Base-by-base conservation (phyloP, 1,284 basidiomycete species). In the Malassezia furfur region DNA sequence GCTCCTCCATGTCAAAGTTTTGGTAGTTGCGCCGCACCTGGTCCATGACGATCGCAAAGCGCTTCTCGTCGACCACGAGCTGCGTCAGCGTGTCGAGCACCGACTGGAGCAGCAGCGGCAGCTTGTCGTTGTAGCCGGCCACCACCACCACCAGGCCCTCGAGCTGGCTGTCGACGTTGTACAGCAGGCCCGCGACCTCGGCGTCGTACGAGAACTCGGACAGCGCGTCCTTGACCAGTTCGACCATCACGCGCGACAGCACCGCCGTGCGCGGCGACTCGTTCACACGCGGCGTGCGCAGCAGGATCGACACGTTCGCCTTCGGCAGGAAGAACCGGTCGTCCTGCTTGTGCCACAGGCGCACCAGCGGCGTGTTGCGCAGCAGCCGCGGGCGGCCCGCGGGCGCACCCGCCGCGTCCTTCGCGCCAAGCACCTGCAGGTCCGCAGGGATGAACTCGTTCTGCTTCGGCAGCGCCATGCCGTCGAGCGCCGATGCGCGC, bases 171-270 rank as follows among this genome's bases (percentile, higher is more conserved):
- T 81, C 78, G 63, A 94, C 81, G 64, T 78, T 80, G 77, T 94
- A 98, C 12, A 79, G 79, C 45, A 98, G 80, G 14, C 91, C 91
- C 30, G 91, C 94, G 17, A 98, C 81, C 50, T 88, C 85, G 8
- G 94, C 94, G 67, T 91, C 87, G 74, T 98, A 98, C 0, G 88
- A 81, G 69, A 86, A 91, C 76, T 98, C 93, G 10, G 84, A 85
- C 50, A 96, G 81, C 0, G 86, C 82, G 71, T 99, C 94, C 37
- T 83, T 84, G 65, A 96, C 85, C 30, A 98, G 80, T 66, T 91
- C 87, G 44, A 84, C 80, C 71, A 85, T 87, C n/a, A 98, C 78
- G 50, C 88, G 71, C 15, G 74, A 70, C 52, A 72, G 87, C 60
- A 60, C 67, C 31, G 72, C 68, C 11, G 70, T 64, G 15, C 62